Base-by-base conservation (phyloP, 169 alveolate species). In the Ichthyophthirius multifiliis region DNA sequence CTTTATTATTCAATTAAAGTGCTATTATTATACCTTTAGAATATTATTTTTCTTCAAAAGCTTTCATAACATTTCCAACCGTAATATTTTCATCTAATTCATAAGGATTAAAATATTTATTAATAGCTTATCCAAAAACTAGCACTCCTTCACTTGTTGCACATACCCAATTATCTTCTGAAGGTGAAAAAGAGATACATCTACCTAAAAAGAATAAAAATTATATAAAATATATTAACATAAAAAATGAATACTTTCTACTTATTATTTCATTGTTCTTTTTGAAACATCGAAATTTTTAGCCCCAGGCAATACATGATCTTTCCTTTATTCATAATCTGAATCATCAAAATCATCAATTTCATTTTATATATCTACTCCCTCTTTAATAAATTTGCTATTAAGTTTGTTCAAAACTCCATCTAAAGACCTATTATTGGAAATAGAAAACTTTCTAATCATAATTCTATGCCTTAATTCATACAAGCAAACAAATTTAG, bases 371-470 rank as follows among this genome's bases (percentile, higher is more conserved):
- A 65, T 44, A 64, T 82, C 92, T 27, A 85, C 90, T 63, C 83
- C 87, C 45, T 77, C 75, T 2, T 82, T 84, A 71, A 84, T 86
- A 43, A 80, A 79, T 30, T 89, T 87, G 48, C 63, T 37, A 37
- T 93, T 93, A 15, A 93, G 86, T 65, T 90, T 90, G 45, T 87
- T 64, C 23, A 90, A 79, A 35, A 92, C 85, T 39, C 97, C 97
- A 74, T 93, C 94, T 63, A 94, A 83, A 43, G 94, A 86, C 37
- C 95, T 35, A 82, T 94, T 94, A 35, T 92, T 85, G 13, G 96
- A 84, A 12, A 92, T 64, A 1, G 75, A 75, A 67, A 92, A 87
- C 83, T 90, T 88, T 62, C 90, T 89, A 23, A 94, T 77, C 73
- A 94, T 71, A 10, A 94, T 78, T 83, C 89, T 92, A 74, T 88